Evolutionary conservation across 371 early-diverging fungal genomes (phyloP).

Genomic region (Caulochytrium protostelioides): DNA sequence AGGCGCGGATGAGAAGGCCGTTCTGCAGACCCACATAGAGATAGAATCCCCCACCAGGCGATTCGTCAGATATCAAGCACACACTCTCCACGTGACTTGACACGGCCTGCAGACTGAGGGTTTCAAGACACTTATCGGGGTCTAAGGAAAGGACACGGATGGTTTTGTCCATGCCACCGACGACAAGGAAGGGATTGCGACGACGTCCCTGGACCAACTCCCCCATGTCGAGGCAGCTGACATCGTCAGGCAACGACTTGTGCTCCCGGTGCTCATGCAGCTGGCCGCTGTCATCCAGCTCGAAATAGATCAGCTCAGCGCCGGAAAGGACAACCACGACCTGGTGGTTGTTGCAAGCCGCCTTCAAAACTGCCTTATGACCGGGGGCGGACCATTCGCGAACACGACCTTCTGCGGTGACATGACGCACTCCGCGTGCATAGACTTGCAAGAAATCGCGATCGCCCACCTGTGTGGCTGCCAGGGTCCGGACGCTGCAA

Average conservation of each 20-base stretch:
- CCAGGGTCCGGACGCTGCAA: slow-evolving; percentile 54
- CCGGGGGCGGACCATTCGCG: slow-evolving; percentile 84
- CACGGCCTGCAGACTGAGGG: slow-evolving; percentile 56
- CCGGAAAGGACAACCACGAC: slow-evolving; percentile 62
- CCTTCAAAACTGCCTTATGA: slow-evolving; percentile 39
- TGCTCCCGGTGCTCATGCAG: slow-evolving; percentile 70
- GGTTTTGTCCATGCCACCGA: slow-evolving; percentile 78
- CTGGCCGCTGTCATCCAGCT: slow-evolving; percentile 63
- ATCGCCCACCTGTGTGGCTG: slow-evolving; percentile 63
- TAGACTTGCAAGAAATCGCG: slow-evolving; percentile 33
- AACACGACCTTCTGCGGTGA: slow-evolving; percentile 59
- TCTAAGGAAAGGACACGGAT: slow-evolving; percentile 73
- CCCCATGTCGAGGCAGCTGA: slow-evolving; percentile 55
- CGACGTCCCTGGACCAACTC: slow-evolving; percentile 59
- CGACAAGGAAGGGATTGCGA: slow-evolving; percentile 59
- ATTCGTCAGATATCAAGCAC: slow-evolving; percentile 15
- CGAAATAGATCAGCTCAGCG: slow-evolving; percentile 78
- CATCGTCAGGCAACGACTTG: slow-evolving; percentile 42
- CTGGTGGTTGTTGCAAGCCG: slow-evolving; percentile 56
- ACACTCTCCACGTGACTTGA: slow-evolving; percentile 6
- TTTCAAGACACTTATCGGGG: slow-evolving; percentile 49
- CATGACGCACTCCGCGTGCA: slow-evolving; percentile 72
- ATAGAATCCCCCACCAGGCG: slow-evolving; percentile 43
- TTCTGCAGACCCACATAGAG: slow-evolving; percentile 74
- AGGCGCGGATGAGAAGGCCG: slow-evolving; percentile 71